Conservation (phyloP, 1,284 basidiomycete genomes). For the Ceratobasidium sp. region DNA sequence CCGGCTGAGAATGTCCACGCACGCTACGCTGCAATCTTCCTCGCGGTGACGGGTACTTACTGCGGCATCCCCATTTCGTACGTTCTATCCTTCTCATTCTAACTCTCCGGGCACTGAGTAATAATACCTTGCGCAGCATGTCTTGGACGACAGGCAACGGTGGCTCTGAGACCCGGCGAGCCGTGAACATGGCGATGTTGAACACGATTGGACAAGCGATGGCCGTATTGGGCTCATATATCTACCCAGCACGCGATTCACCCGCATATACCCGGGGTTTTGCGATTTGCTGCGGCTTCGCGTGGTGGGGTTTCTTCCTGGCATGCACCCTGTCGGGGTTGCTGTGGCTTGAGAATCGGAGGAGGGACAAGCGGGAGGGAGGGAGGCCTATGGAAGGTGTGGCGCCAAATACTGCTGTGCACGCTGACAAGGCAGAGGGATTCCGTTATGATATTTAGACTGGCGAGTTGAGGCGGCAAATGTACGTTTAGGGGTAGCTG, state of each 20-base stretch:
- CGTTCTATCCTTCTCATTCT: not conserved
- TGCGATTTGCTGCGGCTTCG: conserved; percentile 49
- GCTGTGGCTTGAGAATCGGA: conserved; percentile 5
- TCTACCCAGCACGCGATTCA: conserved; percentile 58
- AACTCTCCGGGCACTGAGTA: conserved; percentile 57
- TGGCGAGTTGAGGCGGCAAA: not conserved
- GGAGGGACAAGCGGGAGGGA: not conserved
- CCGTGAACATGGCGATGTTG: conserved; percentile 60
- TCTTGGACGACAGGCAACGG: conserved; percentile 57
- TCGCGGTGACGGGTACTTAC: conserved; percentile 16
- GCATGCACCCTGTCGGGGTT: not conserved
- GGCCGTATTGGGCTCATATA: conserved; percentile 58
- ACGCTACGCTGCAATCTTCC: conserved; percentile 13
- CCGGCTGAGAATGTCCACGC: conserved; percentile 56
- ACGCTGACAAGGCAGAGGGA: conserved; percentile 32
- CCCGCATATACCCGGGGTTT: conserved; percentile 59
- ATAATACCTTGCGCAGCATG: conserved; percentile 54
- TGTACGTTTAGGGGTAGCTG: conserved; percentile 6
- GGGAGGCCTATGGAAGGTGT: not conserved
- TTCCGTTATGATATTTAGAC: conserved; percentile 30
- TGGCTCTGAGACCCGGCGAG: conserved; percentile 57
- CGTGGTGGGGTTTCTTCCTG: conserved; percentile 14
- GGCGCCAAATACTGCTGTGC: conserved; percentile 17
- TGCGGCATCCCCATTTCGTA: conserved; percentile 12
- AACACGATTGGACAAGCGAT: conserved; percentile 62